Evolutionary conservation across 148 eudicot species (phyloP).

Genomic region (Fagopyrum homotropicum): DNA sequence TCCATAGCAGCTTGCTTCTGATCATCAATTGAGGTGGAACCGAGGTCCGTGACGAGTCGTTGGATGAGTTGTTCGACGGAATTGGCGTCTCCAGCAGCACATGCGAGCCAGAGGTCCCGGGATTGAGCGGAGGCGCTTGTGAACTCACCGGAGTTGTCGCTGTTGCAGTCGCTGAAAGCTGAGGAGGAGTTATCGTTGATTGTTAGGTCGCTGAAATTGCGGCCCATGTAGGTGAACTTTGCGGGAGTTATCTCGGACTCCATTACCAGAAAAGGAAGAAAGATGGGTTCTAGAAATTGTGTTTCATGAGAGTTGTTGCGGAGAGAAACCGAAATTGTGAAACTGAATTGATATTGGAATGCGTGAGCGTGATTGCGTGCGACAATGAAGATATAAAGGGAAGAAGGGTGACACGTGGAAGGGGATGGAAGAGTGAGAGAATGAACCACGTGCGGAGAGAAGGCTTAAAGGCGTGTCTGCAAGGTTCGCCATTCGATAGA

Average conservation of each 20-base stretch:
- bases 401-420: neutral
- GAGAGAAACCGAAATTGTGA: neutral
- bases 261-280: conserved; percentile 20
- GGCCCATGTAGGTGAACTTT: conserved; percentile 44
- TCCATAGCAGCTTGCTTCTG: conserved; percentile 79
- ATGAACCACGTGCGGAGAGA: conserved; percentile 15
- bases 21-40: conserved; percentile 38
- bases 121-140: conserved; percentile 37
- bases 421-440: neutral
- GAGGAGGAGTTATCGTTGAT: conserved; percentile 38
- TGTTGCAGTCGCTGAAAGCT: conserved; percentile 85
- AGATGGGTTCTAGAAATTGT: neutral
- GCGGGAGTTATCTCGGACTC: conserved; percentile 34
- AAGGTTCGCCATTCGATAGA: conserved; percentile 12
- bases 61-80: conserved; percentile 51
- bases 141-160: conserved; percentile 83
- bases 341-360: neutral
- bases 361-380: neutral
- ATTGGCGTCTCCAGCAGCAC: conserved; percentile 30
- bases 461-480: neutral
- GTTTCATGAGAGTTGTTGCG: neutral
- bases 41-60: conserved; percentile 44
- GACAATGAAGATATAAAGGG: neutral
- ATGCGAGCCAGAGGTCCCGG: conserved; percentile 49
- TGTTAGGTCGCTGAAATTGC: conserved; percentile 36